These are phyloP conservation scores for Daldinia vernicosa DNA, from an alignment of 495 filamentous ascomycete species.

Conservation along the genomic window DNA sequence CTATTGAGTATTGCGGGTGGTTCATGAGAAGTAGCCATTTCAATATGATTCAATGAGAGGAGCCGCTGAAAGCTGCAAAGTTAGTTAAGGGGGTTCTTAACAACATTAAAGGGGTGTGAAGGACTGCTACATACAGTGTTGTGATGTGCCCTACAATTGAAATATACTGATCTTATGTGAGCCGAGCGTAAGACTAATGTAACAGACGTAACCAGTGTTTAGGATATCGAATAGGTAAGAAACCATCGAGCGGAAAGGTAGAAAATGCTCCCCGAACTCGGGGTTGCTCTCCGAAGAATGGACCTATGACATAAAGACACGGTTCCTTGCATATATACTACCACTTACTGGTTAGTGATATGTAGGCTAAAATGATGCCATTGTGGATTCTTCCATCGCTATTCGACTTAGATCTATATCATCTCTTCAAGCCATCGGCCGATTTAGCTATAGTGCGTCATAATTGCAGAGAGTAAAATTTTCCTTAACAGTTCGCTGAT, in stretches of 20 bases:
- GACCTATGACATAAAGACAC: slow-evolving; percentile 25
- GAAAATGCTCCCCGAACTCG: slow-evolving; percentile 21
- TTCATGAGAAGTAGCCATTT: slow-evolving; percentile 4
- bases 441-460: neutral
- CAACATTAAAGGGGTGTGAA: neutral
- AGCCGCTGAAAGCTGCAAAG: neutral
- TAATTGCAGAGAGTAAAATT: neutral
- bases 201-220: neutral
- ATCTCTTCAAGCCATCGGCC: neutral
- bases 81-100: neutral
- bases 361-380: slow-evolving; percentile 41
- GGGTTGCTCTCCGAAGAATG: slow-evolving; percentile 3
- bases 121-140: neutral
- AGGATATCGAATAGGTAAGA: neutral
- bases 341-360: slow-evolving; percentile 23
- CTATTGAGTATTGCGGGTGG: no score
- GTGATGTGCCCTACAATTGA: neutral
- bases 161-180: neutral
- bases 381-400: slow-evolving; percentile 24
- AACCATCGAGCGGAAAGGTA: neutral
- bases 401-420: slow-evolving; percentile 11
- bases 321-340: slow-evolving; percentile 27
- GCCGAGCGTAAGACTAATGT: neutral
- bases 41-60: neutral
- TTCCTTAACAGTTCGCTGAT: neutral